Conservation (phyloP, 192 early-diverging fungal genomes). For the Umbelopsis ramanniana region DNA sequence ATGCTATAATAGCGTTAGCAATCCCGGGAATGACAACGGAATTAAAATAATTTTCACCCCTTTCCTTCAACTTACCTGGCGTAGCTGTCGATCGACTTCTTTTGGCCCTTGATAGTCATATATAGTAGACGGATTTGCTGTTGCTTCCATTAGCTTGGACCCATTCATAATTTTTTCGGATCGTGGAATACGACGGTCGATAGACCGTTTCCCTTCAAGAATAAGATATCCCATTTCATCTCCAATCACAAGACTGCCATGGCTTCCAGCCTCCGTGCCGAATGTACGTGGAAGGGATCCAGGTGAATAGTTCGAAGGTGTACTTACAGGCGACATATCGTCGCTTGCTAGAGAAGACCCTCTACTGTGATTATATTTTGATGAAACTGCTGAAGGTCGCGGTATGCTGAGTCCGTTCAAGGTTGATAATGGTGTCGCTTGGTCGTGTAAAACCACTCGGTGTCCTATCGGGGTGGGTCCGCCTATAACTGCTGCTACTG, state of each 20-base stretch:
- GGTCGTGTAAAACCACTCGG: slow-evolving; percentile 16
- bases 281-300: neutral
- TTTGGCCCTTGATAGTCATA: neutral
- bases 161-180: neutral
- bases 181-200: neutral
- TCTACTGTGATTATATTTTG: neutral
- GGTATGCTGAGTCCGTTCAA: neutral
- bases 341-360: neutral
- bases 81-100: neutral
- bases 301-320: slow-evolving; percentile 6
- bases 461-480: slow-evolving; percentile 13
- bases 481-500: neutral
- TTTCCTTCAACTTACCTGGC: neutral
- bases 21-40: neutral
- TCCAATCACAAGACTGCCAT: neutral
- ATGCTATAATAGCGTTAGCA: slow-evolving; percentile 15
- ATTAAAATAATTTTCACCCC: neutral
- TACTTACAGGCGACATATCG: neutral
- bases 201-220: neutral
- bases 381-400: neutral
- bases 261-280: neutral
- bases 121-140: neutral
- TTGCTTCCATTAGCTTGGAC: no score
- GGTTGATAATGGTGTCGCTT: slow-evolving; percentile 9
- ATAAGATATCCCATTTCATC: slow-evolving; percentile 10